Evolutionary conservation across 768 basidiomycete genomes (phyloP), one percentile per base, ranked within the genome.

Genomic region (Hirschioporus abietinus): DNA sequence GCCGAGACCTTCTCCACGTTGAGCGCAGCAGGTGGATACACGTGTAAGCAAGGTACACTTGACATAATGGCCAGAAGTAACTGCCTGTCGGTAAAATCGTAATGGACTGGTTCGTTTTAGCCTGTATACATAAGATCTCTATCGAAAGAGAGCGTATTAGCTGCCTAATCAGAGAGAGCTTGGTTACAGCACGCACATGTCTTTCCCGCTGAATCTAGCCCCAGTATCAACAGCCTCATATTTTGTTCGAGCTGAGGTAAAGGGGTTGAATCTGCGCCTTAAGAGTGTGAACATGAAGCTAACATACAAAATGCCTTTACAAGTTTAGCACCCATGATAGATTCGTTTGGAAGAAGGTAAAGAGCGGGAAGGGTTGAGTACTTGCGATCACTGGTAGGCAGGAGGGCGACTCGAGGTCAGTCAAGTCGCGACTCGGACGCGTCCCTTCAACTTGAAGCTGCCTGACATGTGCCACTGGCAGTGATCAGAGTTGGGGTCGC

Each of bases 81-180:
- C 65, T 63, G 91, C 94, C 94, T 67, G 96, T 99, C 67, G 96
- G 96, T 74, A 98, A 97, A 23, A 96, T 99, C 24, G 96, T 98
- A 66, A 99, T 96, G 63, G 93, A 95, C 79, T 99, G 96, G 80
- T 98, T 97, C 98, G 81, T 81, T 99, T 99, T 79, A 99, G 89
- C 77, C 98, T 99, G 84, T 99, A 99, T 60, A 99, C 86, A 75
- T n/a, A n/a, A n/a, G n/a, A 99, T 99, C 59, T 96, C 96, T 99
- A 77, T 18, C 65, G 65, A 66, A n/a, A 64, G 35, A 60, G 61
- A 35, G 65, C 69, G 35, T 69, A 68, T 66, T 59, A 65, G 26
- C 20, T 63, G 64, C 27, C 66, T 65, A 67, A 59, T 72, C 64
- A 59, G 58, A 36, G 23, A 58, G 60, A 42, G 62, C 35, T 66